Conservation (phyloP, 2,329 filamentous ascomycete species). For the Metarhizium humberi region DNA sequence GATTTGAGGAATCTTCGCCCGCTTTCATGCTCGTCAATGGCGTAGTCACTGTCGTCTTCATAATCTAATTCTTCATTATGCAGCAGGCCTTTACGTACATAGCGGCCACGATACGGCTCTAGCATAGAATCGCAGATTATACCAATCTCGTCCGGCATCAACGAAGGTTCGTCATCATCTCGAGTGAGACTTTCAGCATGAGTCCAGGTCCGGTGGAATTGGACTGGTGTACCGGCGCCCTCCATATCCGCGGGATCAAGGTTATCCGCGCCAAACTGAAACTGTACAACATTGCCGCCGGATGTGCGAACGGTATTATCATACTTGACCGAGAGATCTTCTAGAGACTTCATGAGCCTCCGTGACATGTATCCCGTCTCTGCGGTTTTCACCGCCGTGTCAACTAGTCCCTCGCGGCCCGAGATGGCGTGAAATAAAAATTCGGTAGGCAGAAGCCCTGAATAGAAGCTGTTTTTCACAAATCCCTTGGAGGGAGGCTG, state of each 20-base stretch:
- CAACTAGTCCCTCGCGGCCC: constrained; percentile 92
- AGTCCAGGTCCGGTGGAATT: constrained; percentile 84
- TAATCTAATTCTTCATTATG: constrained; percentile 53
- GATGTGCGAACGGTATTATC: constrained; percentile 92
- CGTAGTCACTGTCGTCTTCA: constrained; percentile 56
- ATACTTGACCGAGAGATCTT: constrained; percentile 87
- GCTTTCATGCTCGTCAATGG: constrained; percentile 69
- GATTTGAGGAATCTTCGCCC: constrained; percentile 72
- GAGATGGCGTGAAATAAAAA: constrained; percentile 98
- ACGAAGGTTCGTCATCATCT: constrained; percentile 61
- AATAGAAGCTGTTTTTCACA: constrained; percentile 94
- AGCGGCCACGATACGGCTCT: constrained; percentile 36
- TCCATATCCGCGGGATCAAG: constrained; percentile 97
- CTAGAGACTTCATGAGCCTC: constrained; percentile 92
- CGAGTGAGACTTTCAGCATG: constrained; percentile 70
- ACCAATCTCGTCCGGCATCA: constrained; percentile 66
- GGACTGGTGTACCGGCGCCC: constrained; percentile 79
- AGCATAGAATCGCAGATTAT: constrained; percentile 46
- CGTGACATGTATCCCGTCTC: constrained; percentile 99
- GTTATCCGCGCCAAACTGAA: constrained; percentile 92
- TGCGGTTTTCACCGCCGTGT: constrained; percentile 96
- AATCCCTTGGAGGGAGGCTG: constrained; percentile 92
- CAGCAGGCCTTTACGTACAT: constrained; percentile 49
- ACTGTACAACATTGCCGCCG: constrained; percentile 80
- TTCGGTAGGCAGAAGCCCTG: constrained; percentile 78